phyloP scores from a whole-genome alignment of 2,329 filamentous ascomycete genomes.

The Aspergillus fructus region DNA sequence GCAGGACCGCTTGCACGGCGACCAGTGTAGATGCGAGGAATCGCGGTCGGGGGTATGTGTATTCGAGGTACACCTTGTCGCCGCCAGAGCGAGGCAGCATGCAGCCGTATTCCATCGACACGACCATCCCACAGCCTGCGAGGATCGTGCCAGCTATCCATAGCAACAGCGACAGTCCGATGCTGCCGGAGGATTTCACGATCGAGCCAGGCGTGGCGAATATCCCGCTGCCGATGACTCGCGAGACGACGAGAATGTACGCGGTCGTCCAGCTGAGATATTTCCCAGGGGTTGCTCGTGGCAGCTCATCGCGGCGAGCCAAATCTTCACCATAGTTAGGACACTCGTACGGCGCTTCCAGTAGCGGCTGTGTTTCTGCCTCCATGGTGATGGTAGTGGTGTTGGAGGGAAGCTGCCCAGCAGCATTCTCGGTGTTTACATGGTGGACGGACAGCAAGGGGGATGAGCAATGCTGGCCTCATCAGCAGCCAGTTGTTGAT shows the following conservation, averaged over 20 bases:
- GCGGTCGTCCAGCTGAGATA: slow-evolving; percentile 61
- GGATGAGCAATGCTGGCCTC: slow-evolving; percentile 7
- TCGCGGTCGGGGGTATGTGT: slow-evolving; percentile 62
- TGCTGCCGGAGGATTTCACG: slow-evolving; percentile 64
- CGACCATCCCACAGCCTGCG: slow-evolving; percentile 60
- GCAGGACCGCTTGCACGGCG: slow-evolving; percentile 61
- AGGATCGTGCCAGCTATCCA: slow-evolving; percentile 65
- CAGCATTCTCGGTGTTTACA: background rate
- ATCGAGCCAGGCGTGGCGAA: slow-evolving; percentile 71
- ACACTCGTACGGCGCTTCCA: slow-evolving; percentile 4
- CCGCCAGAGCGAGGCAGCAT: slow-evolving; percentile 70
- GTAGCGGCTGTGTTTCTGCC: slow-evolving; percentile 21
- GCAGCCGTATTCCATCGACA: slow-evolving; percentile 67
- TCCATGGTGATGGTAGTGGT: slow-evolving; percentile 19
- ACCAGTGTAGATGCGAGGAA: slow-evolving; percentile 65
- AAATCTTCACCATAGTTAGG: background rate
- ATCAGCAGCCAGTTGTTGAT: background rate
- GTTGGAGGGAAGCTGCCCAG: background rate
- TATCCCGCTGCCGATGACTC: slow-evolving; percentile 69
- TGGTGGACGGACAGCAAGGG: background rate
- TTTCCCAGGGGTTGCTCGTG: slow-evolving; percentile 53
- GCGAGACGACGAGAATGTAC: slow-evolving; percentile 66
- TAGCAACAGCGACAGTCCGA: slow-evolving; percentile 61
- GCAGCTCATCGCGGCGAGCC: background rate
- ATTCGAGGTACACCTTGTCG: slow-evolving; percentile 70